Evolutionary conservation across 768 basidiomycete species (phyloP), one percentile per base, ranked within the genome.

Genomic region (Tricholoma hemisulphureum): DNA sequence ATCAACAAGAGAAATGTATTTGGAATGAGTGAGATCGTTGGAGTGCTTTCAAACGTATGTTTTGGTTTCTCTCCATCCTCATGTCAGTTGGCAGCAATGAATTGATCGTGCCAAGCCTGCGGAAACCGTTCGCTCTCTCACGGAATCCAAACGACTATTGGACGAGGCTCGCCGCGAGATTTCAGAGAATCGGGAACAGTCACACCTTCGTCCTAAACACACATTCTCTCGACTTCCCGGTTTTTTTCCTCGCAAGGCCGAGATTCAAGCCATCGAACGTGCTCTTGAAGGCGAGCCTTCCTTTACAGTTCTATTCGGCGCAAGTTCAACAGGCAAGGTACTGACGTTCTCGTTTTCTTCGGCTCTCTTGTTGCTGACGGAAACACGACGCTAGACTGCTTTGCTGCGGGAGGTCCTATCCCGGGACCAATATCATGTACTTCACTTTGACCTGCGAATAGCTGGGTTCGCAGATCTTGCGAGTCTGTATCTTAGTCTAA

Each of bases 371-470:
- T 34, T 50, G 6, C 32, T 32, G 34, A 11, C 43, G 39, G 20
- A 55, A 53, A 35, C 11, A 57, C n/a, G 18, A 31, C 37, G n/a
- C 14, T 63, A 91, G 86, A 94, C 92, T 5, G 85, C 88, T 0
- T 80, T 94, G 7, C 77, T 93, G 11, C 82, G 91, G 45, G 88
- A 93, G 71, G 83, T 93, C 24, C 82, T 94, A 23, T 85, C 84
- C 10, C 75, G 77, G 18, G 79, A 85, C 9, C 75, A 75, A 51
- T 93, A 88, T 66, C 89, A 91, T 72, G 89, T 93, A 54, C 79
- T 93, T 49, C 88, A 91, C 65, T 90, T 93, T 62, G 91, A 93
- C 69, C 77, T 94, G 41, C 84, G 91, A 4, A 91, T 93, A 50
- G 83, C 91, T 3, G 91, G 90, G 0, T 93, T 93, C 64, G 89